These are phyloP conservation scores for Neopestalotiopsis sp. DNA, from an alignment of 2,329 filamentous ascomycete genomes.

Conservation along the genomic window DNA sequence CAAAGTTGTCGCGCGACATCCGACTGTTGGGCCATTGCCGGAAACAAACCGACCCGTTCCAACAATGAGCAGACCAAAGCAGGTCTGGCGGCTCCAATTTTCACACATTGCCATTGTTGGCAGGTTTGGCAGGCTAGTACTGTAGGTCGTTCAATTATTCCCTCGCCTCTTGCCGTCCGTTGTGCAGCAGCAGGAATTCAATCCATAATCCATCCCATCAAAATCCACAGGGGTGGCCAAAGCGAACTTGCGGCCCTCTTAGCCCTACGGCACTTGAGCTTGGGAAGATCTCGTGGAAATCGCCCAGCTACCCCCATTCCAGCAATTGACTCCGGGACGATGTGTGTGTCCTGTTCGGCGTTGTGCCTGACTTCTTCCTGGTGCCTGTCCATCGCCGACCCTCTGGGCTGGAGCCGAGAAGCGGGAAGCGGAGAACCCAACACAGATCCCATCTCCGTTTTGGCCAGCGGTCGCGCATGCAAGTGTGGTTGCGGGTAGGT, in stretches of 20 bases:
- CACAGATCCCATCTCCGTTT: slow-evolving; percentile 15
- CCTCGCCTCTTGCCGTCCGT: neutral
- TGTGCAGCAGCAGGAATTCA: too few relatives aligned
- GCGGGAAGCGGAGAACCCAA: slow-evolving; percentile 20
- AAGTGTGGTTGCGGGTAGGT: neutral
- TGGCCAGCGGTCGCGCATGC: neutral
- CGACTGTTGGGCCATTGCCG: neutral
- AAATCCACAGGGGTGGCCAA: too few relatives aligned
- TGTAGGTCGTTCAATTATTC: neutral
- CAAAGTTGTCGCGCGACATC: neutral
- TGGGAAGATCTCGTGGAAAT: neutral
- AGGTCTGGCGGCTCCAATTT: too few relatives aligned
- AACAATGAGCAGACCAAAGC: neutral
- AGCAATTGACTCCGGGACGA: slow-evolving; percentile 14
- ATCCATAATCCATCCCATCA: neutral
- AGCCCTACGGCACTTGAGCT: slow-evolving; percentile 6
- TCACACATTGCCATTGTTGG: neutral
- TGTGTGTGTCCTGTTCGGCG: slow-evolving; percentile 7
- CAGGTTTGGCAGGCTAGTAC: neutral
- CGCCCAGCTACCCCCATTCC: slow-evolving; percentile 12
- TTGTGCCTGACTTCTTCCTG: slow-evolving; percentile 7
- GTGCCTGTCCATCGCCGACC: slow-evolving; percentile 17
- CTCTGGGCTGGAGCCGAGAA: slow-evolving; percentile 18
- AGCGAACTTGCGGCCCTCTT: slow-evolving; percentile 7
- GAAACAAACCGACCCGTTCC: neutral